Evolutionary conservation across 1,284 basidiomycete species (phyloP).

Genomic region (Neotropicomus parvogracilis): DNA sequence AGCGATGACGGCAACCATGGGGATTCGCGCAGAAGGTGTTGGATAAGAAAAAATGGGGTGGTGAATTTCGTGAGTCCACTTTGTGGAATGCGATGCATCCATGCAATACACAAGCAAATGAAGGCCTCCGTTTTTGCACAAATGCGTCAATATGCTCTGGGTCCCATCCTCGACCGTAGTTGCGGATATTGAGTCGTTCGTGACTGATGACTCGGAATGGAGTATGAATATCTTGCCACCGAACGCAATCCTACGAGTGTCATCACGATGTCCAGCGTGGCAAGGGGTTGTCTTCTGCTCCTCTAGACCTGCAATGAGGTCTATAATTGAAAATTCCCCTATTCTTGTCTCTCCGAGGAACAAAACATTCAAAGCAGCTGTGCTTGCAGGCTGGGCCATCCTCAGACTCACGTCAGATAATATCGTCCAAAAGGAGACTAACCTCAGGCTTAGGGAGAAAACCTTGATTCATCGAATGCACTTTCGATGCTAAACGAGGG

Average conservation of each 20-base stretch:
- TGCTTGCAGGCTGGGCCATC: constrained; percentile 8
- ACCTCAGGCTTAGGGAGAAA: constrained; percentile 10
- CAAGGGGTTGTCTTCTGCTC: not conserved
- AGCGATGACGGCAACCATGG: constrained; percentile 21
- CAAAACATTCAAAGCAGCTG: constrained; percentile 16
- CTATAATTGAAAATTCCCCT: constrained; percentile 20
- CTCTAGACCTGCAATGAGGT: constrained; percentile 15
- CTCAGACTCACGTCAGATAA: constrained; percentile 7
- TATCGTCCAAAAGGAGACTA: constrained; percentile 1
- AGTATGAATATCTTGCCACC: constrained; percentile 20
- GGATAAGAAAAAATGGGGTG: constrained; percentile 6
- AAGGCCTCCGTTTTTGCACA: constrained; percentile 20
- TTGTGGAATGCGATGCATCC: constrained; percentile 11
- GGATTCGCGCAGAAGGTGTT: not conserved
- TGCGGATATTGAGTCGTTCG: constrained; percentile 5
- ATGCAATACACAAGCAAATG: constrained; percentile 26
- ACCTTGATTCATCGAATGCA: constrained; percentile 10
- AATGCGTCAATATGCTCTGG: constrained; percentile 7
- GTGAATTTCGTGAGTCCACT: constrained; percentile 19
- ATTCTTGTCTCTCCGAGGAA: constrained; percentile 25
- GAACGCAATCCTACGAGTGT: constrained; percentile 12
- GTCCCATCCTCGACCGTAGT: constrained; percentile 5
- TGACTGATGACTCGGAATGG: constrained; percentile 4
- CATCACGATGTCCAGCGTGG: not conserved
- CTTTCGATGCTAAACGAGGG: constrained; percentile 14